Evolutionary conservation across 495 filamentous ascomycete genomes (phyloP).

Genomic region (Trichoderma virens): DNA sequence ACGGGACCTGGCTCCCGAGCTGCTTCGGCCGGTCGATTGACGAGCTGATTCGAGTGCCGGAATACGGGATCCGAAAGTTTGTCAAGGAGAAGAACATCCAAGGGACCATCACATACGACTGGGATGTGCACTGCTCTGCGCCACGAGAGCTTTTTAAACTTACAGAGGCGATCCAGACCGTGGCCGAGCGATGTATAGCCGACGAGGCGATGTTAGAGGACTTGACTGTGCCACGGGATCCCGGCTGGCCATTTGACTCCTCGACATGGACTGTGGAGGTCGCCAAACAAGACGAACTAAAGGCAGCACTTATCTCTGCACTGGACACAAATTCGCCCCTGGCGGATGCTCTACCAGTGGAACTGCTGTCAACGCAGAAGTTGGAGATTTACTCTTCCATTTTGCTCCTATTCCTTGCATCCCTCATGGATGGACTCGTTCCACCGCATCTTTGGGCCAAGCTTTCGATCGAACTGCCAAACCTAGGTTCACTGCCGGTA

Average conservation of each 20-base stretch:
- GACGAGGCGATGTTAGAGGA: slow-evolving; percentile 75
- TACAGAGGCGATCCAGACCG: slow-evolving; percentile 70
- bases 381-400: slow-evolving; percentile 63
- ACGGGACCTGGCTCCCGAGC: slow-evolving; percentile 69
- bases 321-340: slow-evolving; percentile 60
- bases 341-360: slow-evolving; percentile 48
- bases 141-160: slow-evolving; percentile 83
- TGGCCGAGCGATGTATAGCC: slow-evolving; percentile 66
- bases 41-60: slow-evolving; percentile 76
- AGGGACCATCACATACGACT: slow-evolving; percentile 36
- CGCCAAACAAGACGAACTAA: slow-evolving; percentile 19
- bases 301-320: slow-evolving; percentile 49
- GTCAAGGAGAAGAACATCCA: slow-evolving; percentile 20
- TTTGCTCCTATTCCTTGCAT: slow-evolving; percentile 61
- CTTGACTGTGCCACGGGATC: slow-evolving; percentile 46
- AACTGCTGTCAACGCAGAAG: slow-evolving; percentile 51
- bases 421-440: slow-evolving; percentile 69
- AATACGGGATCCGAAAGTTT: slow-evolving; percentile 57
- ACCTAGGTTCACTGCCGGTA: slow-evolving; percentile 33
- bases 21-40: slow-evolving; percentile 77
- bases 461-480: slow-evolving; percentile 5
- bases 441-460: slow-evolving; percentile 55
- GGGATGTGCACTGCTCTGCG: slow-evolving; percentile 39
- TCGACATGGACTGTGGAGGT: slow-evolving; percentile 26
- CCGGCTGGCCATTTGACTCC: slow-evolving; percentile 71